Percentiles rank a stretch among this genome's conserved stretches.
Evolutionary conservation across 305 asterid genomes (phyloP).

Genomic region (Fraxinus albicans): DNA sequence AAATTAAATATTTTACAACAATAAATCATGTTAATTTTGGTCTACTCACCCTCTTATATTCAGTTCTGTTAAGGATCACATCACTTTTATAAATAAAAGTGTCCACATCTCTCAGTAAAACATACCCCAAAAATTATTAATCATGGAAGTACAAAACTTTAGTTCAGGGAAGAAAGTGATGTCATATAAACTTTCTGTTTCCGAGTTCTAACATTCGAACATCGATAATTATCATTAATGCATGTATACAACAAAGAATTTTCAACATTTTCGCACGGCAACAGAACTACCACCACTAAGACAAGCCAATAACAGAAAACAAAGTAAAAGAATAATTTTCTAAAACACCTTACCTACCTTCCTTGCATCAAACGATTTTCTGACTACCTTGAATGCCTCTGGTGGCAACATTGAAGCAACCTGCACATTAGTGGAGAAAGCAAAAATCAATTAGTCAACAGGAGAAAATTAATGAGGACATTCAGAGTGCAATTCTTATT

Average conservation of each 20-base stretch:
- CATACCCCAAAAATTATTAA: background rate
- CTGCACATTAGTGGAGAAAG: constrained; percentile 38
- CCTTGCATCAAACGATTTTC: constrained; percentile 97
- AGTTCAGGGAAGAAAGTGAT: background rate
- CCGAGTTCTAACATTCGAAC: background rate
- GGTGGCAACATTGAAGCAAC: constrained; percentile 94
- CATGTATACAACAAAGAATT: background rate
- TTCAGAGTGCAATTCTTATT: background rate
- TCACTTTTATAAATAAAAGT: background rate
- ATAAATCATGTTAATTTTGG: background rate
- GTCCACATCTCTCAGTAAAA: background rate
- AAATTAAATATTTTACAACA: background rate
- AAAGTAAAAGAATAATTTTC: background rate
- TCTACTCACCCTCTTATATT: background rate
- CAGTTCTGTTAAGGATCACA: background rate
- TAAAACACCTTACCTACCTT: constrained; percentile 52
- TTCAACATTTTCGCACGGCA: background rate
- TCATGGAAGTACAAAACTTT: background rate
- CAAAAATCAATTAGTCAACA: background rate
- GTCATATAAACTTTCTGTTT: background rate
- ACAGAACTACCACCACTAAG: background rate
- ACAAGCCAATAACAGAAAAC: background rate
- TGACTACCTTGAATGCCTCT: constrained; percentile 78
- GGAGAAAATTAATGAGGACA: background rate
- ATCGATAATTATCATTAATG: background rate